Evolutionary conservation across 305 asterid genomes (phyloP).

Genomic region (Withania somnifera): DNA sequence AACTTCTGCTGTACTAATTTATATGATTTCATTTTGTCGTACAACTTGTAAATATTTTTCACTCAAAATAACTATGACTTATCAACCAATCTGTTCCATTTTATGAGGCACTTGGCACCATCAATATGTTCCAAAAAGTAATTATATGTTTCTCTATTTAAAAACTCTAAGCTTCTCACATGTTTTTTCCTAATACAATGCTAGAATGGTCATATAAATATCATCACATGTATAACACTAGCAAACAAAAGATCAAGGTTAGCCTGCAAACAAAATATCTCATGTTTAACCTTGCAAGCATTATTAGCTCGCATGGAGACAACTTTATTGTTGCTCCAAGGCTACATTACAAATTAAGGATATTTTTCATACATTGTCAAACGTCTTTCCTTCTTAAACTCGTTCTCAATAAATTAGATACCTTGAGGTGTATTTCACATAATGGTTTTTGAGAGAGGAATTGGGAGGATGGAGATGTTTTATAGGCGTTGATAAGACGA

Average conservation of each 20-base stretch:
- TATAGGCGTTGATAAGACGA: background rate
- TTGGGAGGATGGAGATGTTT: background rate
- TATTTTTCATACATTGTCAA: background rate
- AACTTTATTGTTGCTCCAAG: background rate
- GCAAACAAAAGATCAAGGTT: background rate
- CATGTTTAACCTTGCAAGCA: no score
- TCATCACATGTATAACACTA: background rate
- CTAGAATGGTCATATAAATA: background rate
- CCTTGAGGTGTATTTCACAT: conserved; percentile 18
- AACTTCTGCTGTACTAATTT: background rate
- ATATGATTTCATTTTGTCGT: background rate
- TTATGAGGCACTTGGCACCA: background rate
- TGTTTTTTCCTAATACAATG: no score
- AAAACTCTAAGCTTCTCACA: no score
- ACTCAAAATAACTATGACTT: background rate
- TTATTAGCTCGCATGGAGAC: background rate
- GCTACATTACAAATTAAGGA: background rate
- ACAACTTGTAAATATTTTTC: background rate
- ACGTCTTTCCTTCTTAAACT: background rate
- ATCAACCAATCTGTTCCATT: background rate
- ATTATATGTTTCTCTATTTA: no score
- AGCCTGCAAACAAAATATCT: background rate
- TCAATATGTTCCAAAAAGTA: no score
- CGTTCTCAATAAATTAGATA: background rate
- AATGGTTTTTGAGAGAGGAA: conserved; percentile 7